Conservation (phyloP, 352 stramenopile genomes). For the Phytophthora boehmeriae region DNA sequence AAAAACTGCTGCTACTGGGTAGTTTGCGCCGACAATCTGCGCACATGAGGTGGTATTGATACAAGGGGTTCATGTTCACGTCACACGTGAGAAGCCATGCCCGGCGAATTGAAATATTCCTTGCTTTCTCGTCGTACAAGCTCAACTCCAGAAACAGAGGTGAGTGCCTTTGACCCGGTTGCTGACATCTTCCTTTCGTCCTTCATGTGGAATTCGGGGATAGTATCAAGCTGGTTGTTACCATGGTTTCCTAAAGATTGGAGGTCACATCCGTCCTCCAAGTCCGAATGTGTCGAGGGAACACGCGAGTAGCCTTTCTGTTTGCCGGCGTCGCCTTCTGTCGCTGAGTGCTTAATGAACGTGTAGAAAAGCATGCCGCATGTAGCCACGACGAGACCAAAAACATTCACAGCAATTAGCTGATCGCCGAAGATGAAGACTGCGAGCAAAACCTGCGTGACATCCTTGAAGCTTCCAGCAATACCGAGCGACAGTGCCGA, state of each 20-base stretch:
- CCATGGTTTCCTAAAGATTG: slow-evolving; percentile 15
- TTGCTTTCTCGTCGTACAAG: slow-evolving; percentile 70
- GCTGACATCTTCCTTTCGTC: slow-evolving; percentile 25
- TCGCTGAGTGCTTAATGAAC: slow-evolving; percentile 64
- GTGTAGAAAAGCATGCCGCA: slow-evolving; percentile 82
- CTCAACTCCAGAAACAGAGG: slow-evolving; percentile 37
- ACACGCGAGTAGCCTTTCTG: slow-evolving; percentile 43
- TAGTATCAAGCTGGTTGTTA: slow-evolving; percentile 13
- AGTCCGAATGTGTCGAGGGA: slow-evolving; percentile 30
- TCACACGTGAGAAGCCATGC: slow-evolving; percentile 38
- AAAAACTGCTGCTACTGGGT: slow-evolving; percentile 28
- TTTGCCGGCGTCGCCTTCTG: slow-evolving; percentile 21
- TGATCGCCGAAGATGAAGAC: slow-evolving; percentile 80
- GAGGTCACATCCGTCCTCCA: slow-evolving; percentile 22
- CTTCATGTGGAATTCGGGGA: slow-evolving; percentile 44
- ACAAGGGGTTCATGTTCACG: slow-evolving; percentile 33
- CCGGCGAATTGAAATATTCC: slow-evolving; percentile 40
- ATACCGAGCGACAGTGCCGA: slow-evolving; percentile 83
- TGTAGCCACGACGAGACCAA: slow-evolving; percentile 72
- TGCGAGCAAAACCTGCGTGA: slow-evolving; percentile 78
- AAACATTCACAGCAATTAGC: slow-evolving; percentile 65
- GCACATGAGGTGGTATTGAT: slow-evolving; percentile 35
- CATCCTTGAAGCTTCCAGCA: slow-evolving; percentile 81
- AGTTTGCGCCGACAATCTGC: slow-evolving; percentile 22
- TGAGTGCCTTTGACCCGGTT: slow-evolving; percentile 26